A percentile compares a stretch with the other conserved stretches of the same genome.
phyloP scores from a whole-genome alignment of 2,329 filamentous ascomycete genomes.

The Didymella arachidicola region DNA sequence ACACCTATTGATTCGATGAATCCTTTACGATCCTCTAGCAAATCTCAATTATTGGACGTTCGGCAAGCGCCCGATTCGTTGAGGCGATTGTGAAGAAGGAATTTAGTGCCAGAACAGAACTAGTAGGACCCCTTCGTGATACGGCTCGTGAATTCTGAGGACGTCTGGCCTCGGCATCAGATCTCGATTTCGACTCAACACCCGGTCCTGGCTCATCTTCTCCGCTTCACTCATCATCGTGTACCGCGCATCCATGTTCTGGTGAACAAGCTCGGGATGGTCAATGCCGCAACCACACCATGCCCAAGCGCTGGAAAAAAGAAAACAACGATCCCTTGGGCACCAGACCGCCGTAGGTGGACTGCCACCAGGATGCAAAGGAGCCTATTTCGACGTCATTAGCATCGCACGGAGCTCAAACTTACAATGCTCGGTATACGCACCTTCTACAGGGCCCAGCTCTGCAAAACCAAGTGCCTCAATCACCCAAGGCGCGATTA shows the following conservation, averaged over 20 bases:
- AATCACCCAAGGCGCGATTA: slow-evolving; percentile 40
- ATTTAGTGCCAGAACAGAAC: neutral
- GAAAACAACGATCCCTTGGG: slow-evolving; percentile 53
- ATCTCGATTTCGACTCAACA: slow-evolving; percentile 3
- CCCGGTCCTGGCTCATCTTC: neutral
- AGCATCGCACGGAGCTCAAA: slow-evolving; percentile 2
- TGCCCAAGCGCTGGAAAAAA: slow-evolving; percentile 55
- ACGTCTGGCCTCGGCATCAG: slow-evolving; percentile 1
- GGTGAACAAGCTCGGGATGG: slow-evolving; percentile 1
- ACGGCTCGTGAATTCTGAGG: slow-evolving; percentile 1
- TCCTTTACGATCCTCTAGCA: slow-evolving; percentile 1
- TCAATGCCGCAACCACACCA: slow-evolving; percentile 42
- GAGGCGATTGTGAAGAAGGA: neutral
- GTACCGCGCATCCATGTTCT: neutral
- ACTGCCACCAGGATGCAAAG: slow-evolving; percentile 55
- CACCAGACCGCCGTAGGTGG: slow-evolving; percentile 50
- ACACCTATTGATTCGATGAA: slow-evolving; percentile 19
- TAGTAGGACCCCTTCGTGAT: neutral
- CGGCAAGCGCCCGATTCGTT: slow-evolving; percentile 13
- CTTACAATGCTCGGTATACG: slow-evolving; percentile 8
- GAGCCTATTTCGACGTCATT: slow-evolving; percentile 25
- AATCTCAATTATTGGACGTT: slow-evolving; percentile 1
- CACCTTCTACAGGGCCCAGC: slow-evolving; percentile 43
- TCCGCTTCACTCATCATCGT: slow-evolving; percentile 1
- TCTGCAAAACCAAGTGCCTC: slow-evolving; percentile 45